Conservation (phyloP, 306 rosid genomes). For the Cucumis melo region DNA sequence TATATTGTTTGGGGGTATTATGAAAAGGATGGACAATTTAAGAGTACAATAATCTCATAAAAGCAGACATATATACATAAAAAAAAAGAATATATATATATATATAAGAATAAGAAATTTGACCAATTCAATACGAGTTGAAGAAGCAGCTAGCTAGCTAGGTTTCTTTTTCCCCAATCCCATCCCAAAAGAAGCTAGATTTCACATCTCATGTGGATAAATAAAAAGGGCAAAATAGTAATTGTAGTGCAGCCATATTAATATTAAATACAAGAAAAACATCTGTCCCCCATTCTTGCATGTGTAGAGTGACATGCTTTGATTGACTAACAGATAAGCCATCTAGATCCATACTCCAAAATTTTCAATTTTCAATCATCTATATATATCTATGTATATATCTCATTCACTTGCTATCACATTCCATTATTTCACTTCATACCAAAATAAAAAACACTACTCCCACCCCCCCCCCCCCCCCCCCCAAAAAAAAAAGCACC, state of each 20-base stretch:
- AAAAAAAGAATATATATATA: too few species aligned
- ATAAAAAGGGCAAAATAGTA: background rate
- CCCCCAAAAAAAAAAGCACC: background rate
- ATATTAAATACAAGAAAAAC: slow-evolving; percentile 5
- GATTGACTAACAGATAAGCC: slow-evolving; percentile 11
- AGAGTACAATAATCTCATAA: too few species aligned
- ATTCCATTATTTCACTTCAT: background rate
- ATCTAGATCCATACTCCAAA: slow-evolving; percentile 8
- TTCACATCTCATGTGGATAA: background rate
- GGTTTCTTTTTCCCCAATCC: too few species aligned
- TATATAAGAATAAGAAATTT: too few species aligned
- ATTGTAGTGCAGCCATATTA: background rate
- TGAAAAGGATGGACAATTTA: background rate
- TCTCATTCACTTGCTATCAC: slow-evolving; percentile 6
- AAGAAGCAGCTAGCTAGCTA: too few species aligned
- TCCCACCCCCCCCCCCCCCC: too few species aligned
- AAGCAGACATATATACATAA: too few species aligned
- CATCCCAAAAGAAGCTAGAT: background rate
- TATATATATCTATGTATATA: slow-evolving; percentile 27
- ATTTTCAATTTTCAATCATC: slow-evolving; percentile 11
- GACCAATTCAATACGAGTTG: background rate
- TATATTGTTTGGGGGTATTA: background rate
- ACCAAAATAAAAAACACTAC: background rate
- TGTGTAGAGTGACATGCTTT: slow-evolving; percentile 14
- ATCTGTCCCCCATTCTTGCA: slow-evolving; percentile 43